These are phyloP conservation scores for Blepharisma japonicum DNA, from an alignment of 73 alveolate species.

Conservation along the genomic window DNA sequence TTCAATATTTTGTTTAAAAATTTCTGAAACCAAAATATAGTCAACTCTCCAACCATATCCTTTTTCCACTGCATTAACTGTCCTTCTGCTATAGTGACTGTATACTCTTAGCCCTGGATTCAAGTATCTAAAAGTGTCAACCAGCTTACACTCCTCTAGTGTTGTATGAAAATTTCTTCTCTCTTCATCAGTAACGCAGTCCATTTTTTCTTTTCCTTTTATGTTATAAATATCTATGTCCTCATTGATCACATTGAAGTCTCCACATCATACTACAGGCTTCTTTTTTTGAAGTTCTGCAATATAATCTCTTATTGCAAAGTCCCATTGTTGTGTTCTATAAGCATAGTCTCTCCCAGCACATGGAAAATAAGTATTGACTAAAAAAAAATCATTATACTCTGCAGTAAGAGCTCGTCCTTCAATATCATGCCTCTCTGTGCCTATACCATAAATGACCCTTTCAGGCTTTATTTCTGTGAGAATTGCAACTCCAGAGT, in stretches of 20 bases:
- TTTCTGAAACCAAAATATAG: conserved; percentile 66
- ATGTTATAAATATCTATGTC: conserved; percentile 90
- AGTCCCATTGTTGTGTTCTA: conserved; percentile 89
- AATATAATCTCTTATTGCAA: conserved; percentile 63
- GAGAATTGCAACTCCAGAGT: conserved; percentile 90
- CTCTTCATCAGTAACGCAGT: conserved; percentile 72
- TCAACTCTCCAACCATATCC: conserved; percentile 96
- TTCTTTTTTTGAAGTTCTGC: conserved; percentile 50
- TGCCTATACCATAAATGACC: conserved; percentile 76
- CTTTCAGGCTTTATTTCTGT: conserved; percentile 79
- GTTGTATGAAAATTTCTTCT: conserved; percentile 67
- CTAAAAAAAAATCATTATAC: conserved; percentile 80
- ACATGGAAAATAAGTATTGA: conserved; percentile 92
- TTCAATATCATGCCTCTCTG: conserved; percentile 82
- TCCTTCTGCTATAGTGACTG: conserved; percentile 55
- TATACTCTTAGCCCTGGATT: conserved; percentile 37
- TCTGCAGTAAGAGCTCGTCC: conserved; percentile 92
- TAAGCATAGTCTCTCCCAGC: conserved; percentile 83
- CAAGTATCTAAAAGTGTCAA: conserved; percentile 70
- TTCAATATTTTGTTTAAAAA: conserved; percentile 34
- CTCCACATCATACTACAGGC: conserved; percentile 76
- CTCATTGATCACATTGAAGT: conserved; percentile 87
- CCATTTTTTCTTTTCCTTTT: conserved; percentile 67
- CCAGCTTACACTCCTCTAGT: conserved; percentile 90
- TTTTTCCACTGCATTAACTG: conserved; percentile 60